phyloP scores from a whole-genome alignment of 441 rosid species.

The Erodium trifolium region DNA sequence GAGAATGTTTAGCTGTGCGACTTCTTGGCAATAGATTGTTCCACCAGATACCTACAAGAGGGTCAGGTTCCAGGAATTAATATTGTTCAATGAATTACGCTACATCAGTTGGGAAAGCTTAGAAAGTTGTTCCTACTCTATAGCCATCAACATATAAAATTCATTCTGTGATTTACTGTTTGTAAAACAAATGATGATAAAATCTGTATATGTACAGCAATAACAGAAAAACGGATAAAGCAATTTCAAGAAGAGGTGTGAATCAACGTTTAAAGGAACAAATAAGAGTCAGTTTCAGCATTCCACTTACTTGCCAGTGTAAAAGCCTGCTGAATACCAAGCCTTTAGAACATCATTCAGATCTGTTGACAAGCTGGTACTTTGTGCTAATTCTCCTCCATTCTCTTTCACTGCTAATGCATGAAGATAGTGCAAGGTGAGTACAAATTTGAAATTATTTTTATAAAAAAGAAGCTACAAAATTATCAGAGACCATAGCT shows the following conservation, averaged over 20 bases:
- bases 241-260: not conserved
- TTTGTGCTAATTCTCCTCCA: conserved; percentile 24
- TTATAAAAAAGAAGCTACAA: not conserved
- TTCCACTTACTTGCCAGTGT: conserved; percentile 53
- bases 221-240: not conserved
- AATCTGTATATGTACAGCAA: not conserved
- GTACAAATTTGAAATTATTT: too few relatives aligned
- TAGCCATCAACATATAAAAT: not conserved
- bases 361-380: conserved; percentile 34
- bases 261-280: conserved; percentile 5
- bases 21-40: conserved; percentile 32
- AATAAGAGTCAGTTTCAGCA: conserved; percentile 9
- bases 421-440: not conserved
- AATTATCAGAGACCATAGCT: not conserved
- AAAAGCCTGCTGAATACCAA: conserved; percentile 61
- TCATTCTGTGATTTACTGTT: not conserved
- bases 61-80: not conserved
- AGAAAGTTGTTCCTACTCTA: not conserved
- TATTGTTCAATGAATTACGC: not conserved
- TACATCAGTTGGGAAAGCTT: not conserved
- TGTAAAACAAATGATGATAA: not conserved
- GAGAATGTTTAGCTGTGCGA: conserved; percentile 13
- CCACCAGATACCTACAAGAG: conserved; percentile 36
- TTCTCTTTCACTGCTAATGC: conserved; percentile 25
- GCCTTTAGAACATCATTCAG: conserved; percentile 45